Base-by-base conservation (phyloP, 352 stramenopile species). In the Globisporangium uncinulatum region DNA sequence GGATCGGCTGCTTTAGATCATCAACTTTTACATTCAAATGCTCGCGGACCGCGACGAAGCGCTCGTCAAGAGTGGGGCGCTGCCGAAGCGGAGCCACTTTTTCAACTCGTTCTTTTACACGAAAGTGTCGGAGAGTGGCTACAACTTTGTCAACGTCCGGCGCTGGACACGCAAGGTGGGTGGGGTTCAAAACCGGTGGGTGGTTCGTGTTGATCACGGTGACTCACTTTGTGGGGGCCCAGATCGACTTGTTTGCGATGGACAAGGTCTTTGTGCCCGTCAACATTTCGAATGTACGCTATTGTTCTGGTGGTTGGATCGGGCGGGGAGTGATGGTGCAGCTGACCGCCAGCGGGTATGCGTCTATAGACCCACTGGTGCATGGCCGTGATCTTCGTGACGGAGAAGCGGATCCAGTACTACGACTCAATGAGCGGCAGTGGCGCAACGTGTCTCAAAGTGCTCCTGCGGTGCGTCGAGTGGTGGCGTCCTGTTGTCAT, bases 71-170 rank as follows among this genome's bases (percentile, higher is more conserved):
- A 63, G 62, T 36, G 71, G 78, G 0, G 55, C 65, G 21, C 43
- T 92, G 31, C 20, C 64, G 9, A 89, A 77, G 56, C 69, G 66
- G 1, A 90, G 77, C 37, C 83, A 92, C 37, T 94, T 93, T 59
- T 93, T 93, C 76, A 94, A 89, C 57, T 93, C 85, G 46, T 94
- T 94, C 44, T 93, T 94, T 57, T 91, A 87, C 54, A 80, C 82
- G 0, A 92, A 92, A 50, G 73, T 94, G 17, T 89, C 79, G 31
- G 83, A 92, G 48, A 74, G 68, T 37, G 83, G 83, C 39, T 94
- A 93, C 66, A 93, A 92, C 61, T 94, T 85, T 44, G 56, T 79
- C 47, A 94, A 93, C 46, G 85, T 94, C 19, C 79, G 83, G 5
- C 78, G 85, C 17, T 94, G 85, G 85, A 94, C 85, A 20, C 63